Base-by-base conservation (phyloP, 2,329 filamentous ascomycete genomes). In the Aspergillus cejpii region DNA sequence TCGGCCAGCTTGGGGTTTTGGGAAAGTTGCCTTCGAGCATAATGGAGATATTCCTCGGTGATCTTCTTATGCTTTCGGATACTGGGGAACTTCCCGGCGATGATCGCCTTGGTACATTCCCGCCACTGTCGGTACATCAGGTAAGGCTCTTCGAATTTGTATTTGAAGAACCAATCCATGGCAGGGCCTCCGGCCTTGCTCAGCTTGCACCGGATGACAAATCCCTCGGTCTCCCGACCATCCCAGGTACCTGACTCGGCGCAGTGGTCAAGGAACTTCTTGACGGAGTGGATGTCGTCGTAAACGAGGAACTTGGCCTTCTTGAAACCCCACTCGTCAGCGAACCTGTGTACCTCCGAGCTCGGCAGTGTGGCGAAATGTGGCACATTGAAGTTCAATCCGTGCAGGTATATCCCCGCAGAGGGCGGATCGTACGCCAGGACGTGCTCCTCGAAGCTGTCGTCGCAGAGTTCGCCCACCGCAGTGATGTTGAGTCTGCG, bases 141-240 rank as follows among this genome's bases (percentile, higher is more conserved):
- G 63, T 98, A 98, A 0, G 92, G 92, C 70, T 98, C 92, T 62
- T 98, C 92, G 49, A 98, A 98, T 71, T 98, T 98, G 79, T 90
- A 98, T 69, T 98, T 98, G 82, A 98, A 98, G 69, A 98, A 98
- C 92, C 92, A 98, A 65, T 98, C 90, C n/a, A 79, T 71, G 64
- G 83, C 92, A 0, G 79, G 77, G 1, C 65, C 66, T 11, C 67
- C 70, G 0, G 73, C 71, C 38, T 68, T 59, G 42, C 62, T 74
- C 73, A 74, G 81, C 71, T 81, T 87, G 77, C 92, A 97, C 44
- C 92, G 84, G 55, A 98, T 85, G 45, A 98, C 92, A 57, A 98
- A 98, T 3, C 92, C 92, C 68, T 98, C 92, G 0, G 95, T 91
- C 55, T 97, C 91, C 43, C 90, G 85, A 7, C 90, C 91, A 51